Base-by-base conservation (phyloP, 345 rosid genomes). In the Cochlearia excelsa region DNA sequence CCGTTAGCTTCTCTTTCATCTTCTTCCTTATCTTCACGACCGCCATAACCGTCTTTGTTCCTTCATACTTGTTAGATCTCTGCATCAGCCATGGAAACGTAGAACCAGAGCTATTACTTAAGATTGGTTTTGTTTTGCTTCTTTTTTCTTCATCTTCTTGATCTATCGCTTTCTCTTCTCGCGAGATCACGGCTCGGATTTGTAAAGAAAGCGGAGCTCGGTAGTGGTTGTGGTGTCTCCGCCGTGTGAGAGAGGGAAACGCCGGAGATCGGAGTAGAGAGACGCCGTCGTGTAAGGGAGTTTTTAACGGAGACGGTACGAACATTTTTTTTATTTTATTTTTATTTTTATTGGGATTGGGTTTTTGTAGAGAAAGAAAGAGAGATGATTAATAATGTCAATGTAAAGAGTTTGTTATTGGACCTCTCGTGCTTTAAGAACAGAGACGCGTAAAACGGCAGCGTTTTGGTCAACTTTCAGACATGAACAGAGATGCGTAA, bases 1-100 rank as follows among this genome's bases (percentile, higher is more conserved):
- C 99, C 3, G 31, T 51, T n/a, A 92, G 57, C 53, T 78, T 86
- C 80, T 84, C 91, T 50, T 79, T 86, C 68, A 80, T 82, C 78
- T 88, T 88, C 87, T 75, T 86, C 79, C 85, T 81, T 58, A 88
- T 72, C 8, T 85, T 83, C 33, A 92, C 77, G 60, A 84, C 80
- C 23, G 91, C 97, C 51, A 57, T 77, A 45, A 86, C 82, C 0
- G 66, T 64, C 26, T 65, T 71, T 23, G 75, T 26, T 65, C 70
- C 70, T 5, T 1, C 33, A 46, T 64, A 72, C 76, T 46, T 16
- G 23, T 16, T 79, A 78, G 67, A 76, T 59, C 57, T 41, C 72
- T 46, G 23, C 23, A 16, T 34, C 37, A 3, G 57, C 78, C 26
- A 53, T 61, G 49, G 65, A 40, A 69, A 45, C 71, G 41, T 6